Percentiles rank a stretch among this genome's conserved stretches.
phyloP scores from a whole-genome alignment of 257 asterid species.

The Jasminum sambac region DNA sequence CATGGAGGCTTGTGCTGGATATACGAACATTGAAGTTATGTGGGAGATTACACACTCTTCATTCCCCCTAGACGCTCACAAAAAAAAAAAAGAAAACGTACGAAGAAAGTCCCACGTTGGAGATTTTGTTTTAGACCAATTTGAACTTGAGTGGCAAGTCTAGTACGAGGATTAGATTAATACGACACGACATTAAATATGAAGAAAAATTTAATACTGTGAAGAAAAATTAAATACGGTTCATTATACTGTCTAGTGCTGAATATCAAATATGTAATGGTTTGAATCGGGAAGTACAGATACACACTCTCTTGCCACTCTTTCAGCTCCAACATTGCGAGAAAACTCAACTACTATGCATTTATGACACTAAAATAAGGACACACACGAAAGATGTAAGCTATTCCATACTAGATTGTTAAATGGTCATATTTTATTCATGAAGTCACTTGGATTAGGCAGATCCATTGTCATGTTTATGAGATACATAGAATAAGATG shows the following conservation, averaged over 20 bases:
- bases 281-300: no score
- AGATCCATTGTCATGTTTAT: not conserved
- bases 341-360: not conserved
- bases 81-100: slow-evolving; percentile 22
- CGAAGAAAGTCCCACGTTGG: slow-evolving; percentile 33
- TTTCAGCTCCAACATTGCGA: not conserved
- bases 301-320: not conserved
- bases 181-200: no score
- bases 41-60: slow-evolving; percentile 67
- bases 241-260: not conserved
- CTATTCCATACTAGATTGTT: no score
- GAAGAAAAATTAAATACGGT: not conserved
- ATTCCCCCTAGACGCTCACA: slow-evolving; percentile 26
- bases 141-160: not conserved
- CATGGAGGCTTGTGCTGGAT: slow-evolving; percentile 65
- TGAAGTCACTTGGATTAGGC: not conserved
- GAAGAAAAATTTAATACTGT: no score
- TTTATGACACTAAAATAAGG: not conserved
- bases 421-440: no score
- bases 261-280: no score
- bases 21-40: slow-evolving; percentile 64
- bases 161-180: not conserved
- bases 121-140: slow-evolving; percentile 36
- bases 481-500: not conserved
- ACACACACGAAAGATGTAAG: not conserved